Base-by-base conservation (phyloP, 2,329 filamentous ascomycete species). In the Diaporthe citrichinensis region DNA sequence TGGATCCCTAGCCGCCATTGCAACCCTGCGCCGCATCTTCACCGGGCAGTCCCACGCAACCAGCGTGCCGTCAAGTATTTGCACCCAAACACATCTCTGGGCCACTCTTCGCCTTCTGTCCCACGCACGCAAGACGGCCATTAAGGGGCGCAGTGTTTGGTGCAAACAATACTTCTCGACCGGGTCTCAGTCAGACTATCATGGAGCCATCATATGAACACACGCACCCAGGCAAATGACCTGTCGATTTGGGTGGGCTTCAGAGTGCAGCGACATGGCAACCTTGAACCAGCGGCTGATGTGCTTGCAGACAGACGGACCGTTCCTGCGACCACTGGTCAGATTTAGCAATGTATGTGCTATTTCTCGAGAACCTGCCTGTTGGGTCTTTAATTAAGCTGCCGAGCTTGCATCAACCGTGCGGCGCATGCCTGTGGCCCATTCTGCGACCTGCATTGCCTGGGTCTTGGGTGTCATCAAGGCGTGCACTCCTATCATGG, bases 1-100 rank as follows among this genome's bases (percentile, higher is more conserved):
- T 68, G 65, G 46, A 15, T 41, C 25, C 51, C 25, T 76, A 76
- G 73, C 75, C 72, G 75, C 75, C 75, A 74, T 53, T 67, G 75
- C 69, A 74, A 76, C 75, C 75, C 62, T 55, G 59, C 39, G 53
- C 58, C 57, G 23, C 44, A 59, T 39, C 28, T 25, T 39, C 23
- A 31, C 39, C 3, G 23, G 28, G 23, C 31, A 34, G 69, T 65
- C 58, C 46, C 46, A 65, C 46, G n/a, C 46, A 65, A 44, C 71
- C 58, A 65, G n/a, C 25, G 34, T 17, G 34, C n/a, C 36, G 9
- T 65, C 44, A 55, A 53, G 17, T n/a, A 39, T 51, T 65, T 51
- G 41, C 31, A 39, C 15, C 34, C 46, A 51, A 17, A 28, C 49
- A 41, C 4, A 15, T 39, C 23, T 53, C 20, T 53, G 15, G 8